Conservation (phyloP, 345 rosid genomes). For the Linum trigynum region DNA sequence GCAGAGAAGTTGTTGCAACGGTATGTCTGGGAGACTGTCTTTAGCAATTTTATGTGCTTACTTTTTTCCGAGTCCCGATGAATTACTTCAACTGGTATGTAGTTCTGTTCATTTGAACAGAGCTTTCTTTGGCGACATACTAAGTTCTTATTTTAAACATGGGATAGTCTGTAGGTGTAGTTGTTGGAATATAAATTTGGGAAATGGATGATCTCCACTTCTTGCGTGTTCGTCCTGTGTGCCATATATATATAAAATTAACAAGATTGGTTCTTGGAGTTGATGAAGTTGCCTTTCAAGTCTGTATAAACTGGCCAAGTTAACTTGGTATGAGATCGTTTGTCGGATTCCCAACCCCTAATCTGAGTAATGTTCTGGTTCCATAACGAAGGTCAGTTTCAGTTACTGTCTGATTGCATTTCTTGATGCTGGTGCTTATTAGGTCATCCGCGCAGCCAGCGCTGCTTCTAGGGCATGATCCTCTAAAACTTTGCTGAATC, state of each 20-base stretch:
- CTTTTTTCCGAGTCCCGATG: too few species aligned
- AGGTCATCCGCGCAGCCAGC: too few species aligned
- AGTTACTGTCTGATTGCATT: neutral
- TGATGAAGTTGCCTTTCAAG: neutral
- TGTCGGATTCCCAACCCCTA: neutral
- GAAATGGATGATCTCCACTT: neutral
- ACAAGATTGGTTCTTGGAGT: neutral
- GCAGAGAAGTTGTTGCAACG: slow-evolving; percentile 70
- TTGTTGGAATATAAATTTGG: neutral
- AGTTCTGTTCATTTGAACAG: too few species aligned
- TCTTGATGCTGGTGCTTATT: too few species aligned
- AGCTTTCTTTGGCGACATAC: too few species aligned
- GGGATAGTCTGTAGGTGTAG: too few species aligned
- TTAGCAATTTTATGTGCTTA: neutral
- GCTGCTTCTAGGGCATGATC: too few species aligned
- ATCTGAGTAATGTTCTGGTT: too few species aligned
- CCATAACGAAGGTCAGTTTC: neutral
- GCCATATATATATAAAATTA: neutral
- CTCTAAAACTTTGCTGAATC: too few species aligned
- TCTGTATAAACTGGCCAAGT: neutral
- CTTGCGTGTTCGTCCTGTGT: neutral
- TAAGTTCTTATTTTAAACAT: too few species aligned
- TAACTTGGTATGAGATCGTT: neutral
- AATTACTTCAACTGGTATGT: too few species aligned
- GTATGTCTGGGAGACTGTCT: slow-evolving; percentile 19